Base-by-base conservation (phyloP, 2,329 filamentous ascomycete species). In the Dothidotthia symphoricarpi region DNA sequence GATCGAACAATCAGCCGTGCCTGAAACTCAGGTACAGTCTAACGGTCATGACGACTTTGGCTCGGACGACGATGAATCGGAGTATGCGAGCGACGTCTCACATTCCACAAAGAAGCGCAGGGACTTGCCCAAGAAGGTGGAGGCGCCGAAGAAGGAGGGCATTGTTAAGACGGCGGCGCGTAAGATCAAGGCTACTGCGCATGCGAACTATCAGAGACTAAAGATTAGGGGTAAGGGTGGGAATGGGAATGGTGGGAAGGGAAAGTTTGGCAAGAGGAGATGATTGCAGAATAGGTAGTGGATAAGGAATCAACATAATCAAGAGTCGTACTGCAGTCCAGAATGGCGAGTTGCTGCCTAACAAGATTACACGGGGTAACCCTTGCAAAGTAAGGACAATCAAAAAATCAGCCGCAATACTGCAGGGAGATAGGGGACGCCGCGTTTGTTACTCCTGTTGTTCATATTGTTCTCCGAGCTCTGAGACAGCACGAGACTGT, bases 181-280 rank as follows among this genome's bases (percentile, higher is more conserved):
- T 24, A 75, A 73, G 47, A 66, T 73, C 38, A 72, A 69, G 41
- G 68, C 71, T 12, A 61, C 63, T 16, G 70, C 70, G 16, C 69
- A 75, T 50, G 68, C 71, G 16, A 76, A 76, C 38, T 75, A 69
- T 47, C 63, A 69, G 13, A 63, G 55, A 43, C 64, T 76, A 19
- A 76, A 76, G 44, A 75, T 76, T 57, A 75, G 73, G 59, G 70
- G 70, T 43, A 72, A 74, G 54, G 70, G 68, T 28, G 63, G 61
- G 45, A 59, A 51, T 39, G 39, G 38, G 34, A 40, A 12, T 11
- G 53, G 55, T 31, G 66, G 64, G 14, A 69, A 67, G 32, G 70
- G 71, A 3, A 61, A 64, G 41, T 65, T 64, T 48, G 68, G 71
- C 14, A 51, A 55, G 28, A 57, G 57, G 42, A 52, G 54, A 43